Evolutionary conservation across 2,329 filamentous ascomycete species (phyloP).

Genomic region (Trichophyton mentagrophytes): DNA sequence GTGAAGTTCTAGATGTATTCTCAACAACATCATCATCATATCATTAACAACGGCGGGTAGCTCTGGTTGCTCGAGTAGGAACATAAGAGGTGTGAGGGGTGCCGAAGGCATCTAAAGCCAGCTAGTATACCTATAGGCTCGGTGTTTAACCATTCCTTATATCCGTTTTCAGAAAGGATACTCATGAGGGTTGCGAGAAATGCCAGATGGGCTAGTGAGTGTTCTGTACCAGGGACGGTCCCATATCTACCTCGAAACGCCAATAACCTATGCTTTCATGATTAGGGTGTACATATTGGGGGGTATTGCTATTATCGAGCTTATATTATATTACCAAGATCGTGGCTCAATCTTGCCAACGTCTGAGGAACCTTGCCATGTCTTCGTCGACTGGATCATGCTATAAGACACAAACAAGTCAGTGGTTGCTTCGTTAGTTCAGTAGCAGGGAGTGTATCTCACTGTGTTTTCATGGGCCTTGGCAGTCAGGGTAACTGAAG

Average conservation of each 20-base stretch:
- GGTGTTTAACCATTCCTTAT: neutral
- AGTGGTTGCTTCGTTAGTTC: neutral
- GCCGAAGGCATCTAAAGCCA: neutral
- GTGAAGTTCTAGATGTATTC: neutral
- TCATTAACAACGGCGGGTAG: neutral
- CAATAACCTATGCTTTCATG: neutral
- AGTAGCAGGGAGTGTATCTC: slow-evolving; percentile 21
- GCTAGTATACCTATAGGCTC: neutral
- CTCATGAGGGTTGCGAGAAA: neutral
- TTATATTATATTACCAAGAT: neutral
- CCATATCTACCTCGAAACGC: neutral
- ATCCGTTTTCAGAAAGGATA: neutral
- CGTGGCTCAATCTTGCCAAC: slow-evolving; percentile 46
- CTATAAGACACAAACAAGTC: neutral
- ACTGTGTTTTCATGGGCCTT: slow-evolving; percentile 47
- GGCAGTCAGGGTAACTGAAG: slow-evolving; percentile 39
- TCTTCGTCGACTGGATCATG: slow-evolving; percentile 37
- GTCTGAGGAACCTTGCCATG: slow-evolving; percentile 45
- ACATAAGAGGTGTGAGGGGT: neutral
- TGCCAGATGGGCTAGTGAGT: neutral
- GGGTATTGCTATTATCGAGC: neutral
- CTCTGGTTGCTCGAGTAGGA: neutral
- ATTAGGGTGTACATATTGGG: neutral
- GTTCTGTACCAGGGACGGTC: neutral
- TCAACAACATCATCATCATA: neutral